These are phyloP conservation scores for Talaromyces wortmannii DNA, from an alignment of 495 filamentous ascomycete species.

Conservation along the genomic window DNA sequence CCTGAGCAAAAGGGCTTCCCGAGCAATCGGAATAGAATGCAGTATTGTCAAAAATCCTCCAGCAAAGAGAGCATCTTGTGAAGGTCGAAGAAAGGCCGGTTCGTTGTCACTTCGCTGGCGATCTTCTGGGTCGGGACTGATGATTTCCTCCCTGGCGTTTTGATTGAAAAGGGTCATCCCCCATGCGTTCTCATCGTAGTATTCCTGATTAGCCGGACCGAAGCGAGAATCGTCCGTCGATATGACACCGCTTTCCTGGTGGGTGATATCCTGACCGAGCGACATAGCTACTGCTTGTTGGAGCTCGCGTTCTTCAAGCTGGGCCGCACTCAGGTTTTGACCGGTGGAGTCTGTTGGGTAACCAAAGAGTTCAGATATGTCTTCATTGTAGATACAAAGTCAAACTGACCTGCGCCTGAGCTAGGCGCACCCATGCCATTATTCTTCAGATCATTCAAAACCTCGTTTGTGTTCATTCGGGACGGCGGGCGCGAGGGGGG, in stretches of 20 bases:
- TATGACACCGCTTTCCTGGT: constrained; percentile 55
- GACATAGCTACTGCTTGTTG: constrained; percentile 52
- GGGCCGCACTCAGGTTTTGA: constrained; percentile 37
- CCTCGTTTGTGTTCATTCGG: constrained; percentile 43
- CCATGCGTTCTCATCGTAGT: constrained; percentile 72
- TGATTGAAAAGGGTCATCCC: constrained; percentile 59
- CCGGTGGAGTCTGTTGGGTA: constrained; percentile 26
- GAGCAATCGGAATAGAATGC: constrained; percentile 75
- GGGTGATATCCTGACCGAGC: constrained; percentile 33
- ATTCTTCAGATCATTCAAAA: constrained; percentile 2
- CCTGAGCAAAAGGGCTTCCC: constrained; percentile 63
- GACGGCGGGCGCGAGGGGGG: constrained; percentile 68
- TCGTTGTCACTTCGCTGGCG: constrained; percentile 51
- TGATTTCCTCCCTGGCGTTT: constrained; percentile 49
- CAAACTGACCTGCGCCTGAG: neutral
- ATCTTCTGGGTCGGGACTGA: constrained; percentile 52
- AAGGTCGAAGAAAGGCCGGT: constrained; percentile 69
- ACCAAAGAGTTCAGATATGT: constrained; percentile 10
- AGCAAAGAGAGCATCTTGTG: constrained; percentile 50
- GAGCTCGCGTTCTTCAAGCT: constrained; percentile 51
- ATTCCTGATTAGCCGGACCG: constrained; percentile 61
- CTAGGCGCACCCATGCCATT: neutral
- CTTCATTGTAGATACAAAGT: neutral
- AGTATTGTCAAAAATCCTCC: constrained; percentile 69
- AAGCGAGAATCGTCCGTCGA: constrained; percentile 44